Conservation (phyloP, 1,284 basidiomycete genomes). For the Leccinum cinnamomeum region DNA sequence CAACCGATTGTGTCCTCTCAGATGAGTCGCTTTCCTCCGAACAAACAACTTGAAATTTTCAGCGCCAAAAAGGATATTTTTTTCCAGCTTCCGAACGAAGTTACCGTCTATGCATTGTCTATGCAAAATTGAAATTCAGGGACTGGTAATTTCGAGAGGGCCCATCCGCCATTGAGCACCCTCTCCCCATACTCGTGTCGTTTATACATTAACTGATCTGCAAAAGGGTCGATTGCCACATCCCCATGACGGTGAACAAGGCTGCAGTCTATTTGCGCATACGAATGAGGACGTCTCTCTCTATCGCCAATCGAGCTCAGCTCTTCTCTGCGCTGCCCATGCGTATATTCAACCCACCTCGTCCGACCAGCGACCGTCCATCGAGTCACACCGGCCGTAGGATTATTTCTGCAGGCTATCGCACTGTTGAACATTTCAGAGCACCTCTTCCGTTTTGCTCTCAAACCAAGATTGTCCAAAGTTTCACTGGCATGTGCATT, state of each 20-base stretch:
- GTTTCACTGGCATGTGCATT: not conserved
- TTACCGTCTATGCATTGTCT: not conserved
- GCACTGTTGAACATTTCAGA: no score
- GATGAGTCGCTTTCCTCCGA: not conserved
- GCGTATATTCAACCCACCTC: no score
- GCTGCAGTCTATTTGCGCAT: not conserved
- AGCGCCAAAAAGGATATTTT: slow-evolving; percentile 44
- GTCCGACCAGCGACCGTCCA: no score
- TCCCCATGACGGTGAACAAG: slow-evolving; percentile 60
- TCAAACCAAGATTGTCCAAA: no score
- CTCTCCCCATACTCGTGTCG: not conserved
- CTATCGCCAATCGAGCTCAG: no score
- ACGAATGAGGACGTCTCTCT: not conserved
- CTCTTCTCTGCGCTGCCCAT: no score
- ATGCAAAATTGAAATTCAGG: no score
- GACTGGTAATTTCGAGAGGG: slow-evolving; percentile 55
- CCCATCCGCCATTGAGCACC: slow-evolving; percentile 31
- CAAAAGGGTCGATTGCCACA: slow-evolving; percentile 59
- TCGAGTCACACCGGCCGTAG: no score
- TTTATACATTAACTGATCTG: slow-evolving; percentile 45
- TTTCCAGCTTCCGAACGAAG: not conserved
- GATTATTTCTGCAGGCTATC: no score
- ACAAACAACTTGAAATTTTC: not conserved
- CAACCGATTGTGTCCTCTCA: not conserved
- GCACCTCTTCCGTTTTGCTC: no score